phyloP scores from a whole-genome alignment of 2,329 filamentous ascomycete species.

The Aspergillus sp. region DNA sequence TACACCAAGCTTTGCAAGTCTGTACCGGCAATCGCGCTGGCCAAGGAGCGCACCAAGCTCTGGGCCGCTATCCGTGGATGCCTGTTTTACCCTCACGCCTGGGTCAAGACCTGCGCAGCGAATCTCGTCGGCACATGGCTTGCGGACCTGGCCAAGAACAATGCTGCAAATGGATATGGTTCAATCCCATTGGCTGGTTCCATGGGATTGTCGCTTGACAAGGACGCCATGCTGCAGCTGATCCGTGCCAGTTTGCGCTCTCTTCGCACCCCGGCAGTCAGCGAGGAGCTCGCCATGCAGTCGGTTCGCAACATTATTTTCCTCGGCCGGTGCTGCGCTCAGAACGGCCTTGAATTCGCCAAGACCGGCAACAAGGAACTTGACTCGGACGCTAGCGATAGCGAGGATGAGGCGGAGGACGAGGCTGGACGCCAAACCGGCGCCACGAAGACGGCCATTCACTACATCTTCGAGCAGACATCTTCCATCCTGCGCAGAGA shows the following conservation, averaged over 20 bases:
- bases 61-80: slow-evolving; percentile 71
- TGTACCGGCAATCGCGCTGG: slow-evolving; percentile 65
- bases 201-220: slow-evolving; percentile 67
- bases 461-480: slow-evolving; percentile 76
- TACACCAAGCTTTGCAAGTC: slow-evolving; percentile 67
- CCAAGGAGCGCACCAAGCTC: slow-evolving; percentile 60
- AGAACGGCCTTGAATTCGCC: slow-evolving; percentile 54
- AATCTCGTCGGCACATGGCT: slow-evolving; percentile 76
- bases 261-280: slow-evolving; percentile 65
- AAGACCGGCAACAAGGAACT: slow-evolving; percentile 45
- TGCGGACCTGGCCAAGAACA: slow-evolving; percentile 71
- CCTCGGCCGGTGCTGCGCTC: slow-evolving; percentile 66
- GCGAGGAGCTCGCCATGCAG: slow-evolving; percentile 75
- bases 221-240: slow-evolving; percentile 63
- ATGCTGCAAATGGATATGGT: slow-evolving; percentile 54
- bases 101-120: slow-evolving; percentile 75
- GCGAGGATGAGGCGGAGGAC: slow-evolving; percentile 49
- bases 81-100: slow-evolving; percentile 69
- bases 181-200: slow-evolving; percentile 67
- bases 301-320: slow-evolving; percentile 81
- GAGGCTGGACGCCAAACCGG: slow-evolving; percentile 32
- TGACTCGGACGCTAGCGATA: slow-evolving; percentile 37
- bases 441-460: slow-evolving; percentile 55
- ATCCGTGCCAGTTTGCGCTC: slow-evolving; percentile 59
- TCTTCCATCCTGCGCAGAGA: slow-evolving; percentile 79